phyloP scores from a whole-genome alignment of 108 stramenopile species.

The Epithemia pelagica region DNA sequence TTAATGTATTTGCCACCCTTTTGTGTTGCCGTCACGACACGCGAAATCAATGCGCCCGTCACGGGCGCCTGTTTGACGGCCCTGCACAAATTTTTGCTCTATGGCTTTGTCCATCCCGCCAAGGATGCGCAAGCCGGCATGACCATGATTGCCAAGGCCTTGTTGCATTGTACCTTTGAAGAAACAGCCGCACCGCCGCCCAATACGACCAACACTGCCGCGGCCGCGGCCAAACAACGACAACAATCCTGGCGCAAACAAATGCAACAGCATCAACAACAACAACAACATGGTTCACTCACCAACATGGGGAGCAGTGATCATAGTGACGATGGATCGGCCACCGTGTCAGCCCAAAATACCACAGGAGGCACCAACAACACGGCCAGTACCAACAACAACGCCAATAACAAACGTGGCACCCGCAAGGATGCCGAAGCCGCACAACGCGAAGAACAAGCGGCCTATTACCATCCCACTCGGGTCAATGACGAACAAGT shows the following conservation, averaged over 20 bases:
- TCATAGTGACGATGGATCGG: not conserved
- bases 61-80: conserved; percentile 63
- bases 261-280: not conserved
- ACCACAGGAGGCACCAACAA: conserved; percentile 2
- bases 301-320: not conserved
- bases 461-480: not conserved
- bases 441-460: not conserved
- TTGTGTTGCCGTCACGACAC: conserved; percentile 46
- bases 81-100: conserved; percentile 72
- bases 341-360: not conserved
- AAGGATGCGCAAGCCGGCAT: conserved; percentile 31
- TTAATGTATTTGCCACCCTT: conserved; percentile 59
- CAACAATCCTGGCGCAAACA: no score
- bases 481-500: conserved; percentile 54
- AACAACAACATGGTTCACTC: not conserved
- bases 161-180: conserved; percentile 63
- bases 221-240: not conserved
- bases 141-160: conserved; percentile 50
- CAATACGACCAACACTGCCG: not conserved
- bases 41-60: conserved; percentile 56
- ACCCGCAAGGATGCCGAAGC: not conserved
- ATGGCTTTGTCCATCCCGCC: conserved; percentile 47
- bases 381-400: not conserved
- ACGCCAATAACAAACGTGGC: not conserved
- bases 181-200: conserved; percentile 19